Percentiles rank a stretch among this genome's conserved stretches.
These are phyloP conservation scores for Sphagnum fallax DNA, from an alignment of 228 moss, liverwort and hornwort genomes.

Conservation along the genomic window DNA sequence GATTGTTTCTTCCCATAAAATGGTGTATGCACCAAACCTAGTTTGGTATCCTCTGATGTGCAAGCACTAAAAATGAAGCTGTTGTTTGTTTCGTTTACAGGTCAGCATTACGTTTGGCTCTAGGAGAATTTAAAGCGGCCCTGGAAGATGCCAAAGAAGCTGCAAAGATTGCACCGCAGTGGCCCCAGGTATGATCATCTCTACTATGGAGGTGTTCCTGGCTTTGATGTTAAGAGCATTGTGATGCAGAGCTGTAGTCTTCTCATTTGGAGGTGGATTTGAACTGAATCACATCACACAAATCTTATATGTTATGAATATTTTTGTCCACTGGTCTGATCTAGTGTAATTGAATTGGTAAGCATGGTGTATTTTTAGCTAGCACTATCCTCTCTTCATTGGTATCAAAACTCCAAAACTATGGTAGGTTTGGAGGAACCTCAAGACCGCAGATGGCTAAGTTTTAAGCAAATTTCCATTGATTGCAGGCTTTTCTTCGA, in stretches of 20 bases:
- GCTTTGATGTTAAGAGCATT: not conserved
- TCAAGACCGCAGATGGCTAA: not conserved
- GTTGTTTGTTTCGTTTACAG: conserved; percentile 15
- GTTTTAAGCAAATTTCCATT: not conserved
- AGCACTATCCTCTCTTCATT: not conserved
- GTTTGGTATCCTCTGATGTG: not conserved
- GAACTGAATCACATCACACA: not conserved
- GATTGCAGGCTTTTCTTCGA: conserved; percentile 40
- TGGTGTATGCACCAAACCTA: not conserved
- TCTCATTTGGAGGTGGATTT: not conserved
- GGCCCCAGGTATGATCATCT: conserved; percentile 42
- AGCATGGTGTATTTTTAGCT: not conserved
- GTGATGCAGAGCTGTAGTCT: not conserved
- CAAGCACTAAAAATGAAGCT: not conserved
- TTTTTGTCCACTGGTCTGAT: not conserved
- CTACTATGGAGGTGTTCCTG: not conserved
- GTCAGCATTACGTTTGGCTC: conserved; percentile 55
- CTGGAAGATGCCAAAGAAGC: conserved; percentile 63
- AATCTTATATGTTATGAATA: not conserved
- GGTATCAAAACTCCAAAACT: not conserved
- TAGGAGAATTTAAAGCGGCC: conserved; percentile 36
- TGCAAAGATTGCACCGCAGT: conserved; percentile 35
- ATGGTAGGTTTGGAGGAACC: not conserved
- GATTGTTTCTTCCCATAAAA: not conserved
- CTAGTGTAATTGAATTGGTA: not conserved